Base-by-base conservation (phyloP, 768 basidiomycete species). In the Ramaria sp. region DNA sequence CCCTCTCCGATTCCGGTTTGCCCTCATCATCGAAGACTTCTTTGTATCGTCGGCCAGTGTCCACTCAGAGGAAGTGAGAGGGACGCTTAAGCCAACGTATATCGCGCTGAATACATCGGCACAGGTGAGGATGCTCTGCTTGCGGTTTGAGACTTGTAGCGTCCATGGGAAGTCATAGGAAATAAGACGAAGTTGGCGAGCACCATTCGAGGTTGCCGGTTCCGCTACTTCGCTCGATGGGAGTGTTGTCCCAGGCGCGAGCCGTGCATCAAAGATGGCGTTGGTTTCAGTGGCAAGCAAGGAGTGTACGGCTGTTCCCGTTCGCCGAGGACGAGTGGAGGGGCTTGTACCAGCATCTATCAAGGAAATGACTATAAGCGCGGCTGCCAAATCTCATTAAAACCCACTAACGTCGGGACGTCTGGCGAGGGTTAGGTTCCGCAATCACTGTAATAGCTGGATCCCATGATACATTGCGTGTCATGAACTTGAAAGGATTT, bases 91-190 rank as follows among this genome's bases (percentile, higher is more conserved):
- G 17, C 34, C 57, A 33, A 39, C 19, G 31, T 58, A 58, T 41
- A 58, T n/a, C 17, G 39, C 57, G 39, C 30, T 51, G 50, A 58
- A 53, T 22, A 58, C 50, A 27, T 58, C 57, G 19, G 57, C 49
- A 24, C 49, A 51, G 20, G 52, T 58, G 17, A 58, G 53, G 31
- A 39, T n/a, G 43, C 33, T 24, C 33, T 53, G 50, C 12, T 39
- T 34, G 27, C 38, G 24, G 30, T 53, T 58, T 20, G 34, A 39
- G 34, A 58, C 51, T 27, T 58, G 51, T 7, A 58, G 39, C 19
- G 50, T 58, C 57, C 57, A 58, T 30, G 57, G 57, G 42, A 58
- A 58, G n/a, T 58, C 57, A 17, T 30, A 34, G 15, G 57, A 58
- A 41, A 58, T 39, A 10, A 58, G 34, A 20, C 57, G 57, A 31